Conservation (phyloP, 2,329 filamentous ascomycete species). For the Phialocephala subalpina region DNA sequence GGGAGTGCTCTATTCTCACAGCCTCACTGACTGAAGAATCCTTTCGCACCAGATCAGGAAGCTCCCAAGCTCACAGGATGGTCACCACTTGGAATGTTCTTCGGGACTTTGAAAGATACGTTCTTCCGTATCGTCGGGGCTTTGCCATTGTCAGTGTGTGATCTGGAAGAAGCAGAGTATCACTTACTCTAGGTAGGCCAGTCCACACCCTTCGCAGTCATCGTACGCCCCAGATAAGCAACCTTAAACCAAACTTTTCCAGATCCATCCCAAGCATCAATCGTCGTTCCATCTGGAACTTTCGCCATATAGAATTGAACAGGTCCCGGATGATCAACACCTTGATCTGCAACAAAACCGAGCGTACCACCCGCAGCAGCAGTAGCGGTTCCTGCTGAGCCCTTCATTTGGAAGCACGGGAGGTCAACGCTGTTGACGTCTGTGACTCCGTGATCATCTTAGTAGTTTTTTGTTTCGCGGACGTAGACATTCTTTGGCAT, state of each 20-base stretch:
- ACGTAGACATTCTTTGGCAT: conserved; percentile 19
- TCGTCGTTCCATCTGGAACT: conserved; percentile 23
- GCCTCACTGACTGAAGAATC: too few relatives aligned
- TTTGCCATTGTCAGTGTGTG: not conserved
- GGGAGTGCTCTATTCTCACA: too few relatives aligned
- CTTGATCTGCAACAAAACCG: conserved; percentile 19
- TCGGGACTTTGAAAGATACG: conserved; percentile 13
- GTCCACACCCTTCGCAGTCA: conserved; percentile 5
- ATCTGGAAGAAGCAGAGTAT: not conserved
- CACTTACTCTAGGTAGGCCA: conserved; percentile 12
- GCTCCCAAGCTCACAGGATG: conserved; percentile 42
- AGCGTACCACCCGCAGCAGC: conserved; percentile 15
- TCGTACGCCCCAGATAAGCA: conserved; percentile 43
- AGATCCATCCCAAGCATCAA: conserved; percentile 27
- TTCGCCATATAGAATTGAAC: conserved; percentile 27
- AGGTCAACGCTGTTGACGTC: conserved; percentile 18
- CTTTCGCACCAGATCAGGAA: too few relatives aligned
- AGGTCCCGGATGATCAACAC: conserved; percentile 18
- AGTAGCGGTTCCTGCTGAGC: not conserved
- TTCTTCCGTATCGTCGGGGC: conserved; percentile 1
- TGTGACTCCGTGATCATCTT: conserved; percentile 20
- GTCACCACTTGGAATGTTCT: conserved; percentile 41
- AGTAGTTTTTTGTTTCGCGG: conserved; percentile 21
- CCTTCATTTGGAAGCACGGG: conserved; percentile 18
- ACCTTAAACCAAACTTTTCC: conserved; percentile 42